These are phyloP conservation scores for Erodium moschatum DNA, from an alignment of 441 rosid species.

Conservation along the genomic window DNA sequence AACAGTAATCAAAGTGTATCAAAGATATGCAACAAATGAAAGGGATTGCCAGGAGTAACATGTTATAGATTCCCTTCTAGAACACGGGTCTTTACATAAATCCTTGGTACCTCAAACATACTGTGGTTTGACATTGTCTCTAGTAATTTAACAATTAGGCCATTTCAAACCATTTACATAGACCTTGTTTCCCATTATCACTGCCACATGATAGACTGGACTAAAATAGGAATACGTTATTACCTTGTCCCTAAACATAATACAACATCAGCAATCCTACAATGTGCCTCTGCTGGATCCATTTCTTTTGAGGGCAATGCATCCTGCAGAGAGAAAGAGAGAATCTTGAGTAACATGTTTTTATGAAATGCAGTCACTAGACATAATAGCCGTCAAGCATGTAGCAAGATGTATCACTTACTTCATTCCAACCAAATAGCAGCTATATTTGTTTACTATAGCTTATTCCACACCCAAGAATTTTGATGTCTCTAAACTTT, in stretches of 20 bases:
- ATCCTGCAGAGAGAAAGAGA: slow-evolving; percentile 42
- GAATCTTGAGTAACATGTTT: background rate
- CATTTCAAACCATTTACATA: background rate
- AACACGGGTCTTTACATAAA: background rate
- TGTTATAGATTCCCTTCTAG: background rate
- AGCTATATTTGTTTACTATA: slow-evolving; percentile 4
- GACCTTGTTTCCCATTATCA: background rate
- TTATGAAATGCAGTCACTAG: background rate
- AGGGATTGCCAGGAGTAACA: background rate
- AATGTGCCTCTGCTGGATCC: slow-evolving; percentile 76
- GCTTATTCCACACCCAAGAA: background rate
- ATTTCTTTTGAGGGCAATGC: slow-evolving; percentile 79
- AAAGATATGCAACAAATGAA: slow-evolving; percentile 5
- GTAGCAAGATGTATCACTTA: background rate
- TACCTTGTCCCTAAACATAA: slow-evolving; percentile 94
- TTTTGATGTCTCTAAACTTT: background rate
- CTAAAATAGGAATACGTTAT: slow-evolving; percentile 3
- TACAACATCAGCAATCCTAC: slow-evolving; percentile 80
- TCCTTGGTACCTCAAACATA: background rate
- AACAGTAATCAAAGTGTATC: background rate
- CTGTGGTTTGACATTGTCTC: background rate
- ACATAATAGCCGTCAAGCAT: background rate
- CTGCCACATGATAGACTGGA: background rate
- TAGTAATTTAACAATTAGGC: background rate
- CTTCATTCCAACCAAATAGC: background rate